Evolutionary conservation across 169 alveolate species (phyloP).

Genomic region (Plasmodium malariae): DNA sequence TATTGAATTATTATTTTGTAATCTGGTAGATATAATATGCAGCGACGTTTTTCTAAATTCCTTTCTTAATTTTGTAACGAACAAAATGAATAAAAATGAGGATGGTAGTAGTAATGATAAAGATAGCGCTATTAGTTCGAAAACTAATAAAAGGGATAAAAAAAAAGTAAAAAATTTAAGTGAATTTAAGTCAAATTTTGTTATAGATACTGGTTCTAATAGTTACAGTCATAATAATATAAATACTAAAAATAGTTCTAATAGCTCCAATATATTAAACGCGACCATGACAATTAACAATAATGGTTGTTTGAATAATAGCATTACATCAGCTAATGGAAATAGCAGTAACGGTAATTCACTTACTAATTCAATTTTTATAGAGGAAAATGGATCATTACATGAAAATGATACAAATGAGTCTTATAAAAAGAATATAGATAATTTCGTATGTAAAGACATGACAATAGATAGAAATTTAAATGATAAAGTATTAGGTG

Average conservation of each 20-base stretch:
- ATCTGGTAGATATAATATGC: slow-evolving; percentile 69
- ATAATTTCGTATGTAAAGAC: neutral
- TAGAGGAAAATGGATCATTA: slow-evolving; percentile 29
- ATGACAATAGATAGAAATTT: neutral
- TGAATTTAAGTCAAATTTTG: neutral
- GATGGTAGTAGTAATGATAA: neutral
- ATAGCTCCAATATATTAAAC: slow-evolving; percentile 16
- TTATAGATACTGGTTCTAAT: slow-evolving; percentile 7
- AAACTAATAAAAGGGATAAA: slow-evolving; percentile 4
- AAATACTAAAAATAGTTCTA: slow-evolving; percentile 2
- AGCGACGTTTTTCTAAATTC: slow-evolving; percentile 30
- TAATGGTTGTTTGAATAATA: slow-evolving; percentile 12
- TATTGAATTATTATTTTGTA: slow-evolving; percentile 56
- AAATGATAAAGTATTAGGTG: neutral
- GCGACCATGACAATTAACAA: neutral
- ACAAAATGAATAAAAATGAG: slow-evolving; percentile 9
- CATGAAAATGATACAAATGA: slow-evolving; percentile 21
- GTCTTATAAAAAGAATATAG: slow-evolving; percentile 10
- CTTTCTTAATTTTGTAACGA: slow-evolving; percentile 34
- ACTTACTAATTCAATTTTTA: slow-evolving; percentile 54
- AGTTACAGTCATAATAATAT: neutral
- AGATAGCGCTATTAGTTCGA: slow-evolving; percentile 13
- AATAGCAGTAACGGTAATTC: slow-evolving; percentile 14
- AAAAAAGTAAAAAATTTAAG: slow-evolving; percentile 6
- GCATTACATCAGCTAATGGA: slow-evolving; percentile 24